Conservation (phyloP, 1,139 yeast species). For the Magnusiomyces paraingens region DNA sequence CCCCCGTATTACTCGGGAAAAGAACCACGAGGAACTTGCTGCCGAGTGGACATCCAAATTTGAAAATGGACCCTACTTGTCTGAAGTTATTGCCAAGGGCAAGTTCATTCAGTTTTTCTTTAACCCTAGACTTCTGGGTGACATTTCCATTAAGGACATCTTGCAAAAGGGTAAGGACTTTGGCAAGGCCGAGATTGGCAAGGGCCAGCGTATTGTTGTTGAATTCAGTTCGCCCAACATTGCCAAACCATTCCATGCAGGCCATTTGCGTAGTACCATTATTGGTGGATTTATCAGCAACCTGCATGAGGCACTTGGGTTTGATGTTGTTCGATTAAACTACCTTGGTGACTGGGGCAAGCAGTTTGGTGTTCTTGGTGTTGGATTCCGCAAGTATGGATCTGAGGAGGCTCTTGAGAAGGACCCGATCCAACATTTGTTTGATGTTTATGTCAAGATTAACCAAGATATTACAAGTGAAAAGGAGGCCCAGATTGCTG, state of each 20-base stretch:
- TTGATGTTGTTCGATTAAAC: constrained; percentile 84
- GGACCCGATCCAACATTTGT: constrained; percentile 92
- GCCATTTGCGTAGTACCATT: constrained; percentile 95
- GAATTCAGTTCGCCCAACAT: constrained; percentile 98
- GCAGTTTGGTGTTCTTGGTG: constrained; percentile 93
- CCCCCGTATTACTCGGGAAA: constrained; percentile 87
- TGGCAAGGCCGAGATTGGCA: constrained; percentile 74
- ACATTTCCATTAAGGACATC: constrained; percentile 65
- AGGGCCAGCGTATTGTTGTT: constrained; percentile 63
- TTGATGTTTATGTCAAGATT: constrained; percentile 85
- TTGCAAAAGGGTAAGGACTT: constrained; percentile 53
- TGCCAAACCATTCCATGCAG: constrained; percentile 99
- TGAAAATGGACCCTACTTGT: constrained; percentile 52
- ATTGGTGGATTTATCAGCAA: constrained; percentile 96
- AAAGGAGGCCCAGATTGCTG: constrained; percentile 47
- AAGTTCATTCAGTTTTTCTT: constrained; percentile 88
- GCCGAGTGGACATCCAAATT: constrained; percentile 62
- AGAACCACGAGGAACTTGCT: constrained; percentile 61
- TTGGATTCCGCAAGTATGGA: constrained; percentile 86
- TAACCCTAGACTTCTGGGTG: constrained; percentile 56
- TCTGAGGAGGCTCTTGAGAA: constrained; percentile 58
- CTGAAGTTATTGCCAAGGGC: constrained; percentile 75
- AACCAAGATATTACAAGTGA: constrained; percentile 75
- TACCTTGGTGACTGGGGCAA: constrained; percentile 99
- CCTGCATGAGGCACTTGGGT: constrained; percentile 83